A percentile compares a stretch with the other conserved stretches of the same genome.
phyloP scores from a whole-genome alignment of 768 basidiomycete genomes.

The Mycena floridula region DNA sequence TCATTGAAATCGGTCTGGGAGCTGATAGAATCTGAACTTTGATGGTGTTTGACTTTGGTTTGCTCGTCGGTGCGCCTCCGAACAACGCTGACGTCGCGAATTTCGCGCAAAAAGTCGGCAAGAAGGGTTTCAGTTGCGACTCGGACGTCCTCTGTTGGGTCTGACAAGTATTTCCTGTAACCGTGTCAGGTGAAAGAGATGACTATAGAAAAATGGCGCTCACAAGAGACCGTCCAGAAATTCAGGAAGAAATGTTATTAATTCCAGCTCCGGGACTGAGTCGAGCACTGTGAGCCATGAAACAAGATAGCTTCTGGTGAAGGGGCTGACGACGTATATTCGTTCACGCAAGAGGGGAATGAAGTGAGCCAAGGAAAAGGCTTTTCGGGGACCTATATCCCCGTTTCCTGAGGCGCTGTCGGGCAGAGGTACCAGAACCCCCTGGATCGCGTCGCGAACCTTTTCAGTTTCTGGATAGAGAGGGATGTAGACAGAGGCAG shows the following conservation, averaged over 20 bases:
- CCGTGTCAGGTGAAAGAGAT: slow-evolving; percentile 5
- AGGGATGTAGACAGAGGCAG: slow-evolving; percentile 90
- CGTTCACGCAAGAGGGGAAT: slow-evolving; percentile 91
- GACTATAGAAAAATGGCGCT: slow-evolving; percentile 22
- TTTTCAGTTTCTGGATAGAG: slow-evolving; percentile 78
- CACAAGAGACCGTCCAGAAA: slow-evolving; percentile 92
- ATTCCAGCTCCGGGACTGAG: slow-evolving; percentile 92
- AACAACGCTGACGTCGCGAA: slow-evolving; percentile 76
- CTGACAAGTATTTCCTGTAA: slow-evolving; percentile 86
- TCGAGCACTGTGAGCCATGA: slow-evolving; percentile 95
- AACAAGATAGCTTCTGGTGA: slow-evolving; percentile 93
- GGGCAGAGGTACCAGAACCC: slow-evolving; percentile 62
- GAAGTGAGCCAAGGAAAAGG: slow-evolving; percentile 92
- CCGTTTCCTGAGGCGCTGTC: slow-evolving; percentile 39
- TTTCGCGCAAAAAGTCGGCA: slow-evolving; percentile 86
- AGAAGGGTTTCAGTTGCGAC: slow-evolving; percentile 87
- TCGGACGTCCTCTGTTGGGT: slow-evolving; percentile 90
- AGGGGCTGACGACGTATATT: slow-evolving; percentile 92
- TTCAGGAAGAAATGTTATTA: slow-evolving; percentile 91
- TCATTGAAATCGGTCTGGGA: slow-evolving; percentile 40
- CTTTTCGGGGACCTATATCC: slow-evolving; percentile 49
- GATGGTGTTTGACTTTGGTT: slow-evolving; percentile 31
- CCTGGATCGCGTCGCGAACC: slow-evolving; percentile 46
- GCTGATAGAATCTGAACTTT: slow-evolving; percentile 35
- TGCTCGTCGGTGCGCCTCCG: slow-evolving; percentile 59